A percentile compares a stretch with the other conserved stretches of the same genome.
These are phyloP conservation scores for Apophysomyces sp. DNA, from an alignment of 371 early-diverging fungal genomes.

Conservation along the genomic window DNA sequence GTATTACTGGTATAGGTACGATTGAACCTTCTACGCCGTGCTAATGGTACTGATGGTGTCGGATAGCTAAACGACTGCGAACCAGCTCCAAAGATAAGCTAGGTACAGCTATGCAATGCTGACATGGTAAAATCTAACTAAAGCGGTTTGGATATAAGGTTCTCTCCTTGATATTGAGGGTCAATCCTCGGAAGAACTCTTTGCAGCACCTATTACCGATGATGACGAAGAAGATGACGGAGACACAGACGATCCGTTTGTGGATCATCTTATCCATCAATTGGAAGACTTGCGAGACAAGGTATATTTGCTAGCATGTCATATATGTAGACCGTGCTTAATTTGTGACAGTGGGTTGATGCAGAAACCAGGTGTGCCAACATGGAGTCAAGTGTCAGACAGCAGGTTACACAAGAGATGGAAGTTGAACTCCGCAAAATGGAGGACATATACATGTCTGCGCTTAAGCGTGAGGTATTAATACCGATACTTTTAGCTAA, in stretches of 20 bases:
- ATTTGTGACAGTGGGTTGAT: slow-evolving; percentile 42
- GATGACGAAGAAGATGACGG: slow-evolving; percentile 38
- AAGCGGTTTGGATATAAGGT: background rate
- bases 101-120: slow-evolving; percentile 3
- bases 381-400: slow-evolving; percentile 57
- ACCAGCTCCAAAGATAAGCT: slow-evolving; percentile 8
- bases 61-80: slow-evolving; percentile 17
- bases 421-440: slow-evolving; percentile 40
- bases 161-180: background rate
- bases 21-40: background rate
- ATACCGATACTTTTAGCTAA: background rate
- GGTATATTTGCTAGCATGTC: slow-evolving; percentile 11
- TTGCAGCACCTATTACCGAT: slow-evolving; percentile 5
- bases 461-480: slow-evolving; percentile 34
- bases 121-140: background rate
- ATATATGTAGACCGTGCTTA: background rate
- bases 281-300: slow-evolving; percentile 51
- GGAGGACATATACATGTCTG: slow-evolving; percentile 39
- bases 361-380: slow-evolving; percentile 54
- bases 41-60: background rate
- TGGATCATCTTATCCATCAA: slow-evolving; percentile 40
- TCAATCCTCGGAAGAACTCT: background rate
- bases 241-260: slow-evolving; percentile 45
- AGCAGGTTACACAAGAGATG: slow-evolving; percentile 48
- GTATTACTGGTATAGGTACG: slow-evolving; percentile 25